These are phyloP conservation scores for Insectozyma bohioensis DNA, from an alignment of 1,139 yeast species.

Conservation along the genomic window DNA sequence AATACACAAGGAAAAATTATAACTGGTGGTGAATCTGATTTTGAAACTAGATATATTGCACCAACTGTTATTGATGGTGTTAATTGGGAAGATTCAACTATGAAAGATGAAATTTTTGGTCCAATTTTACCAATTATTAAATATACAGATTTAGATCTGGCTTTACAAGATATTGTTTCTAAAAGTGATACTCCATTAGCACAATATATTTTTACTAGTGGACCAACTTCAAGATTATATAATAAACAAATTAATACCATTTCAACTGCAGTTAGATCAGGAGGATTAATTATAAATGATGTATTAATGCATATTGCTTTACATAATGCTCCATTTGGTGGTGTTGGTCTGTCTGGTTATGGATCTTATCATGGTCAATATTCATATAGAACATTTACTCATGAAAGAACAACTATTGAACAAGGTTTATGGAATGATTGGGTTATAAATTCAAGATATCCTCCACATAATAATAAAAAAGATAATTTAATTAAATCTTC, in stretches of 20 bases:
- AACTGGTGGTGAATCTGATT: constrained; percentile 54
- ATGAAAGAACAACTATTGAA: constrained; percentile 65
- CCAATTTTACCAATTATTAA: constrained; percentile 77
- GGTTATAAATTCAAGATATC: constrained; percentile 59
- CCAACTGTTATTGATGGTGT: constrained; percentile 73
- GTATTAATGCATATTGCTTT: constrained; percentile 69
- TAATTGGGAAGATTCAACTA: constrained; percentile 62
- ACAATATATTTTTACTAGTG: constrained; percentile 65
- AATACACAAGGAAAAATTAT: constrained; percentile 57
- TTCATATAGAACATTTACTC: constrained; percentile 74
- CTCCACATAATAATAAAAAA: constrained; percentile 54
- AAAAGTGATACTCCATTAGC: constrained; percentile 83
- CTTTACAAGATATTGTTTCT: constrained; percentile 33
- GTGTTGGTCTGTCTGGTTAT: constrained; percentile 78
- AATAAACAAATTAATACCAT: constrained; percentile 53
- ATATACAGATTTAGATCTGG: constrained; percentile 47
- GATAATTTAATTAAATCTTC: constrained; percentile 25
- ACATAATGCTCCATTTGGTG: constrained; percentile 81
- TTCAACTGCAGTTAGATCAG: constrained; percentile 61
- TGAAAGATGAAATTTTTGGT: constrained; percentile 80
- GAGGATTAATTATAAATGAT: constrained; percentile 73
- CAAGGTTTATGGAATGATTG: constrained; percentile 70
- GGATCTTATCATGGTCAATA: constrained; percentile 78
- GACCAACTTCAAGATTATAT: constrained; percentile 28
- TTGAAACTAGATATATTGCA: constrained; percentile 51